Evolutionary conservation across 2,329 filamentous ascomycete species (phyloP).

Genomic region (Aspergillus brasiliensis): DNA sequence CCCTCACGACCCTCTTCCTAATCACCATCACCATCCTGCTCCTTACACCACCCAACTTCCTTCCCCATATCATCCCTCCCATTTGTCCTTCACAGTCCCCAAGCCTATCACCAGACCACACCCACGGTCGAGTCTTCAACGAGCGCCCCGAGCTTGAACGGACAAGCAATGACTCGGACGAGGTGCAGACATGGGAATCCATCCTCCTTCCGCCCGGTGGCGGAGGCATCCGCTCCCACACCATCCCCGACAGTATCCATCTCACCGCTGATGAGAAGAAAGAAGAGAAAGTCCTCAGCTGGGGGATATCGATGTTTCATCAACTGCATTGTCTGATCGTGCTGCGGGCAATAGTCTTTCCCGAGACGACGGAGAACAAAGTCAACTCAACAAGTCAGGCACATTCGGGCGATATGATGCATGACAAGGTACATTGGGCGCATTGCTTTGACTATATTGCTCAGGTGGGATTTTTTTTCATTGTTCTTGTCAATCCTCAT

Average conservation of each 20-base stretch:
- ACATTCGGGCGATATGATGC: background rate
- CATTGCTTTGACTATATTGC: conserved; percentile 25
- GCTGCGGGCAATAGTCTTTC: conserved; percentile 13
- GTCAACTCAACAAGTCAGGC: conserved; percentile 7
- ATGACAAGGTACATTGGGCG: conserved; percentile 15
- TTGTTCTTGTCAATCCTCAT: background rate
- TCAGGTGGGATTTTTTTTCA: conserved; percentile 13
- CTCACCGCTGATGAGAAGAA: background rate
- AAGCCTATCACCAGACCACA: background rate
- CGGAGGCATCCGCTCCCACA: conserved; percentile 2
- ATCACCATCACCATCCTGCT: conserved; percentile 9
- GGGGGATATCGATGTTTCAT: conserved; percentile 17
- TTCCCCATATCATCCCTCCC: conserved; percentile 2
- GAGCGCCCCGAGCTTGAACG: background rate
- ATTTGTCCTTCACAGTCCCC: background rate
- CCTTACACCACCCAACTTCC: conserved; percentile 1
- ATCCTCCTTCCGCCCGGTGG: conserved; percentile 11
- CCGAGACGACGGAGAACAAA: conserved; percentile 6
- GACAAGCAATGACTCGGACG: background rate
- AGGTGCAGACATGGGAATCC: conserved; percentile 8
- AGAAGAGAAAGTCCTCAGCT: background rate
- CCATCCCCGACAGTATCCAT: background rate
- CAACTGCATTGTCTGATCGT: conserved; percentile 19
- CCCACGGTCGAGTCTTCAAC: background rate
- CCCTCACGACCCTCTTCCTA: conserved; percentile 8